phyloP scores from a whole-genome alignment of 2,329 filamentous ascomycete species.

The Xylariaceae sp. region DNA sequence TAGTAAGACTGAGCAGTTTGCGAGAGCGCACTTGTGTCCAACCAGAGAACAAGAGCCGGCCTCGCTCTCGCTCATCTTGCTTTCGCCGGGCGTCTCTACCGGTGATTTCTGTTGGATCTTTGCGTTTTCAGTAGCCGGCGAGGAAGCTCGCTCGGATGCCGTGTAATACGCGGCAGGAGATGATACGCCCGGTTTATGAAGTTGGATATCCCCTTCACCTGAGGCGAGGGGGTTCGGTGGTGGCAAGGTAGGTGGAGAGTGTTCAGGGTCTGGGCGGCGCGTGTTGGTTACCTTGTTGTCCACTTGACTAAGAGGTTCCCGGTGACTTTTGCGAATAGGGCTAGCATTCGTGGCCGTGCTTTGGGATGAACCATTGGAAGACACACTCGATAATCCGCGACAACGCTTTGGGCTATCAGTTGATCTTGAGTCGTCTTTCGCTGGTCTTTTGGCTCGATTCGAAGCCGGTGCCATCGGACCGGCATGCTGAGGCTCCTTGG shows the following conservation, averaged over 20 bases:
- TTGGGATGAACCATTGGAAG: slow-evolving; percentile 1
- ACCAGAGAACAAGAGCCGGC: slow-evolving; percentile 30
- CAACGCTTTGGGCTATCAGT: slow-evolving; percentile 3
- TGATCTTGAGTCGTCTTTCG: not conserved
- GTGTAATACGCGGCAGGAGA: slow-evolving; percentile 9
- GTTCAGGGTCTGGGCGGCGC: not conserved
- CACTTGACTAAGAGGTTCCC: slow-evolving; percentile 17
- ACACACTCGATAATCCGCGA: not conserved
- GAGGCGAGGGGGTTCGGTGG: not conserved
- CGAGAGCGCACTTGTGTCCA: slow-evolving; percentile 35
- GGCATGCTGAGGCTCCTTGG: not conserved
- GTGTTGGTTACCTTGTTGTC: slow-evolving; percentile 10
- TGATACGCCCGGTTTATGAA: slow-evolving; percentile 2
- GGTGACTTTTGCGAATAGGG: not conserved
- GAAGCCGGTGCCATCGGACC: not conserved
- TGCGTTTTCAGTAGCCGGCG: slow-evolving; percentile 3
- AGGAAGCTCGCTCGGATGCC: slow-evolving; percentile 11
- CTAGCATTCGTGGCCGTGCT: not conserved
- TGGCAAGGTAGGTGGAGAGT: not conserved
- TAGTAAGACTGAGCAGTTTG: slow-evolving; percentile 36
- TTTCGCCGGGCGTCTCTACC: not conserved
- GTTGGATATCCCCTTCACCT: not conserved
- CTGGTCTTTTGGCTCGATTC: slow-evolving; percentile 9
- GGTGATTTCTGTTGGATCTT: not conserved
- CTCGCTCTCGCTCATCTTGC: not conserved